Evolutionary conservation across 2,329 filamentous ascomycete genomes (phyloP).

Genomic region (Ceratocystis papillata): DNA sequence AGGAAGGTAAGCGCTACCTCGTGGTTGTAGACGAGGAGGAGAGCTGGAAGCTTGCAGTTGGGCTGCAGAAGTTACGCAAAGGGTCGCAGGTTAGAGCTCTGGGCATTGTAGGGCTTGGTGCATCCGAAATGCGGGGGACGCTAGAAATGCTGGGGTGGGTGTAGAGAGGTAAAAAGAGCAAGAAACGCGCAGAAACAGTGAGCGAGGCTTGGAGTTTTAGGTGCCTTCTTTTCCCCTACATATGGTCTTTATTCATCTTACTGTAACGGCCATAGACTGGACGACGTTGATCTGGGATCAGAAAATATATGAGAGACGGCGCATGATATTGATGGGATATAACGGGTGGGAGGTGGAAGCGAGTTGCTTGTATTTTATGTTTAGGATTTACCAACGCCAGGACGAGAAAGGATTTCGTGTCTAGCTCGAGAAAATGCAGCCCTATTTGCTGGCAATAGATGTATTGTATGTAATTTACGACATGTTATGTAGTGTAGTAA

Average conservation of each 20-base stretch:
- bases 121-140: constrained; percentile 43
- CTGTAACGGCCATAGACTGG: background rate
- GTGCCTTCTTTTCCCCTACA: background rate
- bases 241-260: background rate
- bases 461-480: no score
- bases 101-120: constrained; percentile 46
- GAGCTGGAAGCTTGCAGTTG: constrained; percentile 56
- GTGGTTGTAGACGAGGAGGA: constrained; percentile 56
- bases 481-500: no score
- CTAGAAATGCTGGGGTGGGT: constrained; percentile 50
- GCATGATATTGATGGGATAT: no score
- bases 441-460: no score
- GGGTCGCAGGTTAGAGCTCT: constrained; percentile 51
- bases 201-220: background rate
- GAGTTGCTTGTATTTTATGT: no score
- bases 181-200: background rate
- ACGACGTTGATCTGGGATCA: background rate
- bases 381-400: no score
- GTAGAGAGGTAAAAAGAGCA: constrained; percentile 12
- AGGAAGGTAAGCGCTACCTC: constrained; percentile 55
- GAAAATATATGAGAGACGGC: no score
- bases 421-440: no score
- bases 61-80: constrained; percentile 48
- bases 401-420: no score
- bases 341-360: no score